Evolutionary conservation across 305 asterid species (phyloP).

Genomic region (Fraxinus sp.): DNA sequence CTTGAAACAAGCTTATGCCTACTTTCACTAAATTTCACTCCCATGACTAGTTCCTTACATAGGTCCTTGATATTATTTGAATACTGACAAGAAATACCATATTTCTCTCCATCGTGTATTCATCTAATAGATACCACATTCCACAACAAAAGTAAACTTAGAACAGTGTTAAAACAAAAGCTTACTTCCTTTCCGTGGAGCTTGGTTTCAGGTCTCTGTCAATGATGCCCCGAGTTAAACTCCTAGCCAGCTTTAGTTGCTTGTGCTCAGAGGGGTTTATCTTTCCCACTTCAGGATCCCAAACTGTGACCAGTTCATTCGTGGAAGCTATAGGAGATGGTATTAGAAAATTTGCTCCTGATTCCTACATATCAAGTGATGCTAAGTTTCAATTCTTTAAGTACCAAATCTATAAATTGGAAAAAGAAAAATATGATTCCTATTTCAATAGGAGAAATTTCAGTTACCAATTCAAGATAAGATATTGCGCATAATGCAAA

Average conservation of each 20-base stretch:
- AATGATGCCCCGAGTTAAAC: slow-evolving; percentile 94
- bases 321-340: slow-evolving; percentile 93
- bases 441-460: not conserved
- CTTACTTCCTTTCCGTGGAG: slow-evolving; percentile 82
- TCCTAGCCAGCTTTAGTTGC: slow-evolving; percentile 95
- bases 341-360: slow-evolving; percentile 90
- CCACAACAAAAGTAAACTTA: not conserved
- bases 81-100: not conserved
- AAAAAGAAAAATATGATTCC: not conserved
- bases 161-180: slow-evolving; percentile 11
- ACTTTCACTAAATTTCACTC: not conserved
- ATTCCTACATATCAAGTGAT: slow-evolving; percentile 54
- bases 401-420: slow-evolving; percentile 5
- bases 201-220: slow-evolving; percentile 98
- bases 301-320: slow-evolving; percentile 87
- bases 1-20: not conserved
- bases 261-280: slow-evolving; percentile 97
- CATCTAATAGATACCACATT: not conserved
- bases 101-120: not conserved
- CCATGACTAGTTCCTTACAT: not conserved
- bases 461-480: not conserved
- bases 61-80: not conserved
- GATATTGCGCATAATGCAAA: not conserved
- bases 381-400: slow-evolving; percentile 13
- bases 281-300: slow-evolving; percentile 98